These are phyloP conservation scores for Ocimum tenuiflorum DNA, from an alignment of 257 asterid genomes.

Conservation along the genomic window DNA sequence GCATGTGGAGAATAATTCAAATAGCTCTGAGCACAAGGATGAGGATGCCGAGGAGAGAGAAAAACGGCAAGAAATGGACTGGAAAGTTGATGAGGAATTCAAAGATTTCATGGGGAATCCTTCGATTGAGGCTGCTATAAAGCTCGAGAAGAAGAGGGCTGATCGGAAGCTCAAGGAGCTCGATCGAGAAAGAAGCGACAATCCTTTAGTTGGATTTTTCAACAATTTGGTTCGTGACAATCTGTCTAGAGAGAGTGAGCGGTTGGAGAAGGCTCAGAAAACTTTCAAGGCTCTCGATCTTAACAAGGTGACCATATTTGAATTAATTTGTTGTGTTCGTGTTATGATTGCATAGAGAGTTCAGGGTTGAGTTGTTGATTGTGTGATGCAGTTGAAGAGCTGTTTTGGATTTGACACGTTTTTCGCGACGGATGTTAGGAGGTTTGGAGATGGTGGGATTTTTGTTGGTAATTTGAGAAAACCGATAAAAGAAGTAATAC, in stretches of 20 bases:
- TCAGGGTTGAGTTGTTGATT: neutral
- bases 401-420: slow-evolving; percentile 86
- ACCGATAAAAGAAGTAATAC: slow-evolving; percentile 78
- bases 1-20: slow-evolving; percentile 16
- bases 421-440: slow-evolving; percentile 80
- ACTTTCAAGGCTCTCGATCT: slow-evolving; percentile 88
- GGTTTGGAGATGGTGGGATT: slow-evolving; percentile 93
- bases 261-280: slow-evolving; percentile 75
- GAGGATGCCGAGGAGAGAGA: slow-evolving; percentile 36
- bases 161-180: slow-evolving; percentile 78
- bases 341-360: neutral
- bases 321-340: neutral
- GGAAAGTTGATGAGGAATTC: slow-evolving; percentile 86
- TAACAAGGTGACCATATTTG: slow-evolving; percentile 51
- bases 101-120: slow-evolving; percentile 95
- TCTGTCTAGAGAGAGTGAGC: slow-evolving; percentile 64
- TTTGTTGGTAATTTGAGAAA: slow-evolving; percentile 79
- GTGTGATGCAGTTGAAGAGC: slow-evolving; percentile 56
- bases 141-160: slow-evolving; percentile 89
- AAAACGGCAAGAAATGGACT: slow-evolving; percentile 72
- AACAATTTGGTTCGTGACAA: slow-evolving; percentile 51
- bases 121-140: slow-evolving; percentile 90
- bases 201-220: slow-evolving; percentile 51
- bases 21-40: slow-evolving; percentile 14
- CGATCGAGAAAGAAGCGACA: slow-evolving; percentile 55